A percentile compares a stretch with the other conserved stretches of the same genome.
These are phyloP conservation scores for Aspergillus calidoustus DNA, from an alignment of 2,329 filamentous ascomycete genomes.

Conservation along the genomic window DNA sequence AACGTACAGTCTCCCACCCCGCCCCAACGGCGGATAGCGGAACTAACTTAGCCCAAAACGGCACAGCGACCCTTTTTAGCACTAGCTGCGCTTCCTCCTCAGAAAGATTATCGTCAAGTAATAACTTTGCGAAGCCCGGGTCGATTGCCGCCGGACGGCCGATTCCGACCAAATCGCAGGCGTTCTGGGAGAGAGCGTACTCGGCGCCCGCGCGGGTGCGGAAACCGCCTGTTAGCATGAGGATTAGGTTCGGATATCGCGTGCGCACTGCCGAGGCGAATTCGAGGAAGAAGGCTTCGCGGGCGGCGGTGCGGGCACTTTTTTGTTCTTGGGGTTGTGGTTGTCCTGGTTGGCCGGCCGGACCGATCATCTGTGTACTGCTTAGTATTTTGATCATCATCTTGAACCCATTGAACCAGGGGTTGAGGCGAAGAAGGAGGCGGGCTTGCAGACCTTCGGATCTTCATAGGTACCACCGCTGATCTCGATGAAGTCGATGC, in stretches of 20 bases:
- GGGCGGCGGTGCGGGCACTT: constrained; percentile 53
- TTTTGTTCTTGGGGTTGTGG: constrained; percentile 26
- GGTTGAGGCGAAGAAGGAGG: background rate
- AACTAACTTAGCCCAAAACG: constrained; percentile 30
- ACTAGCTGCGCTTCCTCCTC: constrained; percentile 31
- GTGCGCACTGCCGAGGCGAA: constrained; percentile 61
- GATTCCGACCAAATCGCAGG: constrained; percentile 57
- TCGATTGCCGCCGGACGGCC: constrained; percentile 53
- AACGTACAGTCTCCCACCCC: constrained; percentile 37
- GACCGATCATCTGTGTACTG: constrained; percentile 41
- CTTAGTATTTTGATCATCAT: background rate
- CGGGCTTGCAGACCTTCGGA: constrained; percentile 45
- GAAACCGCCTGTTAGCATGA: constrained; percentile 69
- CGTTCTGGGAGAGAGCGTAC: constrained; percentile 50
- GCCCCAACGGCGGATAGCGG: constrained; percentile 33
- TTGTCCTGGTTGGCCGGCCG: constrained; percentile 5
- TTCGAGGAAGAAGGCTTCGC: constrained; percentile 72
- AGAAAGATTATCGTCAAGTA: constrained; percentile 35
- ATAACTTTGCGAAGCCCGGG: constrained; percentile 44
- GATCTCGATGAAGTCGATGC: constrained; percentile 70
- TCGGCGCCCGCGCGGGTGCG: constrained; percentile 58
- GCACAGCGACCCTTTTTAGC: constrained; percentile 31
- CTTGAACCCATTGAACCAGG: too few species aligned
- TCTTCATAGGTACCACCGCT: constrained; percentile 66
- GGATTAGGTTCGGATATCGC: constrained; percentile 49